These are phyloP conservation scores for Alternaria dauci DNA, from an alignment of 2,329 filamentous ascomycete species.

Conservation along the genomic window DNA sequence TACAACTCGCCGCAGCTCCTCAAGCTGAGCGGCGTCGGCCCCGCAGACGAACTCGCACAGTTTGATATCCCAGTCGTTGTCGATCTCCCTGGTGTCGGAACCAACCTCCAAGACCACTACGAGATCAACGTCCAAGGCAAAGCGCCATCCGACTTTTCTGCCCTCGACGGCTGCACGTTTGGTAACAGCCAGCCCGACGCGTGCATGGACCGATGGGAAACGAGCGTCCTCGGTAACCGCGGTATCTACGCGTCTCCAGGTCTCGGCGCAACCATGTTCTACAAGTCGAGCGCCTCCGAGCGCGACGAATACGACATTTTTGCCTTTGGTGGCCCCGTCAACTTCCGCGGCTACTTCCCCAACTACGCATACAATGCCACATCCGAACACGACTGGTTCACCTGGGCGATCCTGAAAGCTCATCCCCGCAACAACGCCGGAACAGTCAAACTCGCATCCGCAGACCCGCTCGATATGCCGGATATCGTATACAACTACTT, in stretches of 20 bases:
- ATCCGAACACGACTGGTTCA: constrained; percentile 57
- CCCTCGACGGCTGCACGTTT: constrained; percentile 54
- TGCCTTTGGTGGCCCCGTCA: constrained; percentile 63
- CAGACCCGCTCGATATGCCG: constrained; percentile 70
- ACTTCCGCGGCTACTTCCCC: constrained; percentile 65
- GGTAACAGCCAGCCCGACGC: constrained; percentile 52
- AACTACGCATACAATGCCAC: constrained; percentile 63
- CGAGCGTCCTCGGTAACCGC: constrained; percentile 54
- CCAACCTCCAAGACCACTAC: constrained; percentile 71
- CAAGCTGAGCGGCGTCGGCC: constrained; percentile 71
- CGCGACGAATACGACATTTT: constrained; percentile 64
- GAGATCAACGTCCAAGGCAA: constrained; percentile 60
- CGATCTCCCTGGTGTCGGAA: constrained; percentile 69
- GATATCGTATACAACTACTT: constrained; percentile 60
- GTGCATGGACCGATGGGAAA: constrained; percentile 57
- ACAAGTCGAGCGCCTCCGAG: constrained; percentile 53
- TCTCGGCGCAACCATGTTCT: constrained; percentile 60
- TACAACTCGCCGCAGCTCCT: constrained; percentile 72
- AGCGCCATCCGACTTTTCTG: constrained; percentile 47
- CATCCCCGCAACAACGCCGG: constrained; percentile 70
- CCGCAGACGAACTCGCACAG: constrained; percentile 59
- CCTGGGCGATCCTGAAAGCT: constrained; percentile 66
- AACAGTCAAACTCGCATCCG: constrained; percentile 66
- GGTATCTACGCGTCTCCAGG: constrained; percentile 61
- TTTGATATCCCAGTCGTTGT: constrained; percentile 64